Evolutionary conservation across 2,329 filamentous ascomycete species (phyloP).

Genomic region (Colletotrichum brevisporum): DNA sequence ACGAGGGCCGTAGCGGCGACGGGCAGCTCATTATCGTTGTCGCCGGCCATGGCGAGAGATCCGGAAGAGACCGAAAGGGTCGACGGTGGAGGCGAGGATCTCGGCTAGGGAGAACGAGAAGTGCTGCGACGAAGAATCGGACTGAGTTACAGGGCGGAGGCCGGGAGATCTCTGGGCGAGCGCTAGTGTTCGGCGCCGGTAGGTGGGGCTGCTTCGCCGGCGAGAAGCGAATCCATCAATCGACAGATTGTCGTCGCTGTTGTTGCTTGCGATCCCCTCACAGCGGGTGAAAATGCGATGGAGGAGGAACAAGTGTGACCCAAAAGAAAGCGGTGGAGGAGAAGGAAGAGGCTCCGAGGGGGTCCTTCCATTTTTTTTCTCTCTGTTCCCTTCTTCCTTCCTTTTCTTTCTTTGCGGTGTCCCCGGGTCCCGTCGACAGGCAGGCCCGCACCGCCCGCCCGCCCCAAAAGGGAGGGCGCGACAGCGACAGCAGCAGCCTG

Average conservation of each 20-base stretch:
- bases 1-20: conserved; percentile 24
- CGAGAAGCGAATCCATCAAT: not conserved
- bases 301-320: not conserved
- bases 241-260: not conserved
- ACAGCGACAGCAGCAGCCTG: too few relatives aligned
- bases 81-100: not conserved
- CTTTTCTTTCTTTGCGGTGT: too few relatives aligned
- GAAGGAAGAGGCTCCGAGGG: too few relatives aligned
- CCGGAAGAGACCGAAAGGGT: not conserved
- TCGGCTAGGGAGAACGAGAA: not conserved
- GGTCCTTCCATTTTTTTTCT: too few relatives aligned
- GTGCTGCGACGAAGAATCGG: not conserved
- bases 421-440: too few relatives aligned
- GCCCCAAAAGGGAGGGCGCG: too few relatives aligned
- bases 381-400: too few relatives aligned
- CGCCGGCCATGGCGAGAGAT: not conserved
- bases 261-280: too few relatives aligned
- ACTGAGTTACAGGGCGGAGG: not conserved
- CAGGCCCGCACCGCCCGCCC: too few relatives aligned
- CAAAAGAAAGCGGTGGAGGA: not conserved
- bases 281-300: not conserved
- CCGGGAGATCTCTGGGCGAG: not conserved
- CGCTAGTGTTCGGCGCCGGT: not conserved
- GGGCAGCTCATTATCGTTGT: not conserved
- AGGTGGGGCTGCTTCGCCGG: not conserved